Percentiles rank a stretch among this genome's conserved stretches.
phyloP scores from a whole-genome alignment of 2,329 filamentous ascomycete genomes.

The Exophiala phaeomuriformis region DNA sequence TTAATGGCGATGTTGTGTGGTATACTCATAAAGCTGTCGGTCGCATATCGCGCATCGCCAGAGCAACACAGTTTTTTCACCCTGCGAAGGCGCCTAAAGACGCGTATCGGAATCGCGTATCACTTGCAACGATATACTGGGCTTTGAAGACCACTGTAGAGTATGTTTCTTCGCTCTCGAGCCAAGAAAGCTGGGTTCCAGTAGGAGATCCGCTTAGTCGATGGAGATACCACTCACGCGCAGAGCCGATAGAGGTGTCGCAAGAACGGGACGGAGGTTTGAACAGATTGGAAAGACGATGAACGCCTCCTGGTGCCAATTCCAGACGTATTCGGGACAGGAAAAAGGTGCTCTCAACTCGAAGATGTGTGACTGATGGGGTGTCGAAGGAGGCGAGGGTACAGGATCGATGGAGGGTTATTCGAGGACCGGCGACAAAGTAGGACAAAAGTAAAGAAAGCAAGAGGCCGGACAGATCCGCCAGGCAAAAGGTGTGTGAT shows the following conservation, averaged over 20 bases:
- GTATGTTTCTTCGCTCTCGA: neutral
- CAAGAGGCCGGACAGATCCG: neutral
- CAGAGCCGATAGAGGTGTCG: constrained; percentile 15
- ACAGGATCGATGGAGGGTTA: constrained; percentile 4
- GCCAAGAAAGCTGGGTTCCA: neutral
- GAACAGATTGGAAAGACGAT: neutral
- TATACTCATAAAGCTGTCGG: constrained; percentile 15
- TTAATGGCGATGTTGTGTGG: constrained; percentile 4
- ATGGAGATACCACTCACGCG: constrained; percentile 7
- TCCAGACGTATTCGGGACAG: neutral
- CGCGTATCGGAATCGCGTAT: constrained; percentile 3
- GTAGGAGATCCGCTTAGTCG: constrained; percentile 6
- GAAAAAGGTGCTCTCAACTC: constrained; percentile 5
- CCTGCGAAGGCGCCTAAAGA: neutral
- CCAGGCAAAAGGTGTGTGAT: neutral
- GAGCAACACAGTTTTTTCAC: constrained; percentile 3
- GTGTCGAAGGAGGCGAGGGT: constrained; percentile 1
- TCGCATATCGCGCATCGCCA: constrained; percentile 23
- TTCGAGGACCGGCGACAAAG: constrained; percentile 2
- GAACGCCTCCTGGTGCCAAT: neutral
- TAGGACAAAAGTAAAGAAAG: neutral
- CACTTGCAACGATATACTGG: neutral
- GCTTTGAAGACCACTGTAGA: neutral
- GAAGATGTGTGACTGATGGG: constrained; percentile 2
- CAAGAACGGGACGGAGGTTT: constrained; percentile 3